Base-by-base conservation (phyloP, 306 rosid species). In the Parietaria judaica region DNA sequence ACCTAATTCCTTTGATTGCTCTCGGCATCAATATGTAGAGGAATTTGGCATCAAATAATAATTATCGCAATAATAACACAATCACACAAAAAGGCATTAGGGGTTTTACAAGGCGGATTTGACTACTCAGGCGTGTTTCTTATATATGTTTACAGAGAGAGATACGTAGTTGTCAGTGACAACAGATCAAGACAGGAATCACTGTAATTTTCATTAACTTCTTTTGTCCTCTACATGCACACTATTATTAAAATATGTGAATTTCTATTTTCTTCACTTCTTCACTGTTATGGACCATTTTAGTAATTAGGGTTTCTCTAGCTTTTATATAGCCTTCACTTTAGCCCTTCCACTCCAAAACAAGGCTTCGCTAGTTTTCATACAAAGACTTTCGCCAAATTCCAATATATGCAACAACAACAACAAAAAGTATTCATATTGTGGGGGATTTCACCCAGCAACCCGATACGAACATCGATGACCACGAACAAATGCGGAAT, bases 61-160 rank as follows among this genome's bases (percentile, higher is more conserved):
- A 67, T 75, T 71, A 17, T 63, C 8, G 69, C 51, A 76, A 76
- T 71, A 60, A 76, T 76, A 71, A 63, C 73, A 63, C 72, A 71
- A 71, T 76, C 76, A 57, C 63, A 36, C 64, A 65, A 52, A 69
- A 65, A 60, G 72, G 72, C 73, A 71, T 41, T 36, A 48, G 31
- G 60, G 57, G 54, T 49, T 7, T 71, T 58, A 35, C 67, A 54
- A 50, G 37, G 31, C 16, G 63, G 86, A 85, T 85, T 80, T 85
- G 94, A 85, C 94, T 70, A 71, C 68, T 85, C 88, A 78, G 31
- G 16, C 62, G 51, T 70, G 70, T 72, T 46, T 69, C 74, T 66
- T 69, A 51, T 34, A 43, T 75, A 51, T 63, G 47, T 13, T 36
- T 61, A 56, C 56, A 61, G 51, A 64, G 72, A 61, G 51, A 64